Percentiles rank a stretch among this genome's conserved stretches.
These are phyloP conservation scores for Bipolaris oryzae DNA, from an alignment of 2,329 filamentous ascomycete species.

Conservation along the genomic window DNA sequence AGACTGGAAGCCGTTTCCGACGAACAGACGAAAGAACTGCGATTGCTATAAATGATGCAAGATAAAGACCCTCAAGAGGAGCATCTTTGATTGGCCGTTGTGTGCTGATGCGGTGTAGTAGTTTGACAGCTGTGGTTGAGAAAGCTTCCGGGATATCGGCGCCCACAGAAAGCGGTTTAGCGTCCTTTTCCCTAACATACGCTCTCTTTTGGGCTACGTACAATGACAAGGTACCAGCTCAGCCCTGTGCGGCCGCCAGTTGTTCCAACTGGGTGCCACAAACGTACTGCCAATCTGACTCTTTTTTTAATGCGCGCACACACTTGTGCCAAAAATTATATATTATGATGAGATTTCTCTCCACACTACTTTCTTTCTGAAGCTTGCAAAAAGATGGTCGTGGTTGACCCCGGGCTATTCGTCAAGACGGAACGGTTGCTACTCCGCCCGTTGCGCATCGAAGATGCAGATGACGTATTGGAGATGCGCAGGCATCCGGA, in stretches of 20 bases:
- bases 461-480: conserved; percentile 60
- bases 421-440: conserved; percentile 60
- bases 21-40: conserved; percentile 13
- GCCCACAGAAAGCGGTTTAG: conserved; percentile 26
- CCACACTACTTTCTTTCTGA: background rate
- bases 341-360: conserved; percentile 25
- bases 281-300: conserved; percentile 25
- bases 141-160: conserved; percentile 21
- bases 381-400: conserved; percentile 38
- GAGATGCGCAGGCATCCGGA: conserved; percentile 63
- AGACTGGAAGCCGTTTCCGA: background rate
- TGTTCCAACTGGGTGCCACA: conserved; percentile 28
- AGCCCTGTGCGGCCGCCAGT: conserved; percentile 4
- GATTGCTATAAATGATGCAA: conserved; percentile 12
- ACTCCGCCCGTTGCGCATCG: conserved; percentile 57
- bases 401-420: conserved; percentile 39
- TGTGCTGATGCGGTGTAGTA: conserved; percentile 22
- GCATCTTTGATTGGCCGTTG: conserved; percentile 32
- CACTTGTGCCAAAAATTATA: background rate
- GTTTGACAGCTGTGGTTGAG: conserved; percentile 26
- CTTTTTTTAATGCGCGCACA: conserved; percentile 7
- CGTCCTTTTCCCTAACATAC: background rate
- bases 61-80: conserved; percentile 11
- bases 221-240: conserved; percentile 14
- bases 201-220: background rate